Evolutionary conservation across 139 green algal genomes (phyloP).

Genomic region (Picochlorum sp.): DNA sequence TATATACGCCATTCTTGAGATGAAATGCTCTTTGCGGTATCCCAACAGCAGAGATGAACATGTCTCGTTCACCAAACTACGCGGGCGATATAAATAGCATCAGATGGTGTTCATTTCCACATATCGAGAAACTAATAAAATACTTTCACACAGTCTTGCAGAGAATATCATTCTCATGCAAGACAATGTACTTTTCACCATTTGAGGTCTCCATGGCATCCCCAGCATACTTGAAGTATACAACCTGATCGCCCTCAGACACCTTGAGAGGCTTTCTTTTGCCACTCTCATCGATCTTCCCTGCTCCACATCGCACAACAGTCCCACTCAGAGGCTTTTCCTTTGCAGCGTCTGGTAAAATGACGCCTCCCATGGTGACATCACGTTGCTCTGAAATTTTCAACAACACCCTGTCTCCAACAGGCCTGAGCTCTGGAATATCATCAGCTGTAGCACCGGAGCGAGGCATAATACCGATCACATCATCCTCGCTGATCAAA

Average conservation of each 20-base stretch:
- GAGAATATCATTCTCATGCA: constrained; percentile 83
- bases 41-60: too few relatives aligned
- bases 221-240: constrained; percentile 90
- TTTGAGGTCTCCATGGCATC: constrained; percentile 80
- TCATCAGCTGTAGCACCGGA: constrained; percentile 69
- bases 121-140: constrained; percentile 5
- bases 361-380: constrained; percentile 80
- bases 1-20: too few relatives aligned
- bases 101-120: too few relatives aligned
- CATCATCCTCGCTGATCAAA: constrained; percentile 81
- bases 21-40: too few relatives aligned
- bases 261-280: constrained; percentile 48
- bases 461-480: constrained; percentile 77
- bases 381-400: constrained; percentile 66
- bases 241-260: constrained; percentile 48
- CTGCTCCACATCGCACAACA: constrained; percentile 57
- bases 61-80: too few relatives aligned
- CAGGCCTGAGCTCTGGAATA: constrained; percentile 72
- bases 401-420: constrained; percentile 80
- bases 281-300: constrained; percentile 57
- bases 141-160: constrained; percentile 45
- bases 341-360: constrained; percentile 81
- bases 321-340: constrained; percentile 64
- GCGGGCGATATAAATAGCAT: too few relatives aligned
- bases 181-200: constrained; percentile 73